Evolutionary conservation across 2,329 filamentous ascomycete species (phyloP).

Genomic region (Cryphonectria japonica): DNA sequence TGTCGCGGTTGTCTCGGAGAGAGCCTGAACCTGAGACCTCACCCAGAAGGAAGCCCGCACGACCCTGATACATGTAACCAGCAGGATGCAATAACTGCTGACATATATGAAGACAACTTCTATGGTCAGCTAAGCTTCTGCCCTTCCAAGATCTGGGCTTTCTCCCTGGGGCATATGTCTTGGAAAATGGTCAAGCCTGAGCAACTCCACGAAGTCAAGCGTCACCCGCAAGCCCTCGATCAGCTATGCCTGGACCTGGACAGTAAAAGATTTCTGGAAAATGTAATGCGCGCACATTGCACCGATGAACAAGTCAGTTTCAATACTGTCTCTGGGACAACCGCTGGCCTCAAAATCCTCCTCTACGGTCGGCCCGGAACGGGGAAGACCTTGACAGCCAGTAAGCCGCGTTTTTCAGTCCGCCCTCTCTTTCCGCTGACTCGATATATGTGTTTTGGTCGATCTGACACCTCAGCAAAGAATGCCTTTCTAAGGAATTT

Average conservation of each 20-base stretch:
- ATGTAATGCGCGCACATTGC: neutral
- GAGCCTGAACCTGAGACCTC: neutral
- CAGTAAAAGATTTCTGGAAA: neutral
- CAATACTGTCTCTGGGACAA: neutral
- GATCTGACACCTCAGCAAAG: neutral
- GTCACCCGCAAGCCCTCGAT: neutral
- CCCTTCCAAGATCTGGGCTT: neutral
- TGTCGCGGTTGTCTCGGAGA: neutral
- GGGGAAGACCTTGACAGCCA: neutral
- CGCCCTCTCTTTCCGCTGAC: neutral
- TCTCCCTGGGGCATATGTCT: neutral
- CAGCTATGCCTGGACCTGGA: neutral
- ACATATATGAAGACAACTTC: neutral
- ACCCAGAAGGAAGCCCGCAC: neutral
- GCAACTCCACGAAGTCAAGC: neutral
- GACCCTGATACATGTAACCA: neutral
- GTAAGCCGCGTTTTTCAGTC: neutral
- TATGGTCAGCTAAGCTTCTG: neutral
- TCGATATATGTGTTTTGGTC: neutral
- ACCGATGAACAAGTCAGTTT: neutral
- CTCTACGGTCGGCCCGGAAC: neutral
- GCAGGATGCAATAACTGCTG: rapidly evolving
- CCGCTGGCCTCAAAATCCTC: neutral
- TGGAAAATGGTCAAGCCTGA: neutral
- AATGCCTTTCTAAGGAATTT: neutral